These are phyloP conservation scores for Santalum album DNA, from an alignment of 164 flowering plant genomes.

Conservation along the genomic window DNA sequence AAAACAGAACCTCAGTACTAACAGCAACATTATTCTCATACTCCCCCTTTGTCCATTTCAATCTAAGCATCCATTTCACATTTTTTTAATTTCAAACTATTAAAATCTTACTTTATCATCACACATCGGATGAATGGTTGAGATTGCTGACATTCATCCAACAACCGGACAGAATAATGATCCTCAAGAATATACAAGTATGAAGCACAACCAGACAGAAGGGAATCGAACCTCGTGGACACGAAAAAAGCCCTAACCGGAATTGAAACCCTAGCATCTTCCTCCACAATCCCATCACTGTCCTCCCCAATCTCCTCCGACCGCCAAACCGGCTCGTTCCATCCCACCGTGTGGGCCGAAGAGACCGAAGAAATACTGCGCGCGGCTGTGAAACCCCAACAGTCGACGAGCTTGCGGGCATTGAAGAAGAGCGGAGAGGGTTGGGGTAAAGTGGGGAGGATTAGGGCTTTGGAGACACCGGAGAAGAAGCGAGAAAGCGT, in stretches of 20 bases:
- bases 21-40: neutral
- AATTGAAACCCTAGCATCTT: slow-evolving; percentile 29
- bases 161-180: no score
- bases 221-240: slow-evolving; percentile 66
- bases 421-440: neutral
- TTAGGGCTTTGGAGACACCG: slow-evolving; percentile 12
- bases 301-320: slow-evolving; percentile 21
- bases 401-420: neutral
- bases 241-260: slow-evolving; percentile 81
- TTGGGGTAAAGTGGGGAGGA: neutral
- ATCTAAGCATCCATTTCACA: no score
- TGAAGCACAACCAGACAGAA: slow-evolving; percentile 4
- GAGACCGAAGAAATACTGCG: slow-evolving; percentile 25
- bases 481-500: neutral
- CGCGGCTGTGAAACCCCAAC: neutral
- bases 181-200: no score
- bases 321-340: slow-evolving; percentile 34
- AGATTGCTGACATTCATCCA: no score
- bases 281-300: slow-evolving; percentile 12
- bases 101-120: no score
- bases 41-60: no score
- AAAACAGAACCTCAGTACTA: neutral
- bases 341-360: slow-evolving; percentile 21
- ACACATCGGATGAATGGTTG: no score
- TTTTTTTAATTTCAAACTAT: no score